Base-by-base conservation (phyloP, 1,139 yeast genomes). In the Pichia sp. region DNA sequence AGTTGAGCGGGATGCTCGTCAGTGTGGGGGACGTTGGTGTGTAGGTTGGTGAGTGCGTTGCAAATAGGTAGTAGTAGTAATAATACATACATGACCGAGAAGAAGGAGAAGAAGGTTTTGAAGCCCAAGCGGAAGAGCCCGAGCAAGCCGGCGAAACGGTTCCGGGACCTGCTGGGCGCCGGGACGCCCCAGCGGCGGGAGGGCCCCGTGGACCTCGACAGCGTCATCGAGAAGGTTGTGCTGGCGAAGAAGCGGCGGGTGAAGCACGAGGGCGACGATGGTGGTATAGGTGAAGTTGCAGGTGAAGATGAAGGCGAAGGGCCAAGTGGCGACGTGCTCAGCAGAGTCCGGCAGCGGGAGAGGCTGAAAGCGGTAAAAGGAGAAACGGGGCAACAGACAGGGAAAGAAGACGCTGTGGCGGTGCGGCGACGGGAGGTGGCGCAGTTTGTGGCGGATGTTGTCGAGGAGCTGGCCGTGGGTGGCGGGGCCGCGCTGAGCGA, bases 1-100 rank as follows among this genome's bases (percentile, higher is more conserved):
- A 93, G 68, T 72, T 93, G 59, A 84, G 90, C 54, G 96, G 97
- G 6, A 76, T 95, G 74, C 72, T 90, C 53, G 87, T 96, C 24
- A 84, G 86, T 67, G 73, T 86, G 42, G 17, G 50, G 17, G 16
- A 12, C 3, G 45, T 16, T 38, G 31, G 44, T 24, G 29, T 30
- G 49, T 14, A 9, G 30, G 48, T 45, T 16, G 14, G 14, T 36
- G 38, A 9, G 24, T 5, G 27, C 30, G 30, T 33, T 16, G 29
- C 14, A n/a, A 29, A 12, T 31, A 30, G 24, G 2, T 46, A 31
- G 43, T 40, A n/a, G 46, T 41, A 27, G 30, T 16, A 2, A 9
- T 12, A 31, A 12, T 12, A 31, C 20, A n/a, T 8, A 34, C 38
- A 46, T 46, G 29, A 20, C 14, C 6, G 40, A n/a, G 24, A 16